These are phyloP conservation scores for Aquilaria agallochum DNA, from an alignment of 441 rosid species.

Conservation along the genomic window DNA sequence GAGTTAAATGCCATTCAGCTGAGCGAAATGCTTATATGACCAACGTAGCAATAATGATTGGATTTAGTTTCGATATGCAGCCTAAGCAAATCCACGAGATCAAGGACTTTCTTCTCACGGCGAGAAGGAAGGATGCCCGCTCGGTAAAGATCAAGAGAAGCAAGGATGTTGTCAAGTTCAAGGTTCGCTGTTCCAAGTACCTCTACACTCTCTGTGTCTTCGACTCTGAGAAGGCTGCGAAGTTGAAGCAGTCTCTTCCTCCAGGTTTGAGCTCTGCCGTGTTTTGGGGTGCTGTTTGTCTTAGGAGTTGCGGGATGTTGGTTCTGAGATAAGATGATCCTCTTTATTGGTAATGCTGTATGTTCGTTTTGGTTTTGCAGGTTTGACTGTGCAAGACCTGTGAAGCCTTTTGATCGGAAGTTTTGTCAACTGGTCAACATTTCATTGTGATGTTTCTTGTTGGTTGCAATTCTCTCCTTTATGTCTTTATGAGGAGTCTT, in stretches of 20 bases:
- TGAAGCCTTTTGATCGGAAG: slow-evolving; percentile 18
- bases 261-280: slow-evolving; percentile 33
- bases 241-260: slow-evolving; percentile 71
- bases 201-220: slow-evolving; percentile 65
- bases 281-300: not conserved
- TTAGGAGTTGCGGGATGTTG: too few relatives aligned
- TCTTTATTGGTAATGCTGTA: not conserved
- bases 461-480: too few relatives aligned
- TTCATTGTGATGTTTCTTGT: too few relatives aligned
- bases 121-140: slow-evolving; percentile 71
- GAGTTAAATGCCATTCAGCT: too few relatives aligned
- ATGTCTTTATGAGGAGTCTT: too few relatives aligned
- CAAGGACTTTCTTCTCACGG: slow-evolving; percentile 71
- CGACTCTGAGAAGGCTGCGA: slow-evolving; percentile 65
- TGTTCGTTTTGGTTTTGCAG: slow-evolving; percentile 20
- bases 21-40: not conserved
- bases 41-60: too few relatives aligned
- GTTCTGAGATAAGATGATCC: not conserved
- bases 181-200: slow-evolving; percentile 73
- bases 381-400: slow-evolving; percentile 69
- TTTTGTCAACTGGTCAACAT: too few relatives aligned
- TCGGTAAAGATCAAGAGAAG: slow-evolving; percentile 72
- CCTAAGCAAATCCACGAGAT: slow-evolving; percentile 75
- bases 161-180: slow-evolving; percentile 65
- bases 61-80: slow-evolving; percentile 15